Evolutionary conservation across 371 early-diverging fungal genomes (phyloP), one percentile per base, ranked within the genome.

Genomic region (Saksenaea vasiformis): DNA sequence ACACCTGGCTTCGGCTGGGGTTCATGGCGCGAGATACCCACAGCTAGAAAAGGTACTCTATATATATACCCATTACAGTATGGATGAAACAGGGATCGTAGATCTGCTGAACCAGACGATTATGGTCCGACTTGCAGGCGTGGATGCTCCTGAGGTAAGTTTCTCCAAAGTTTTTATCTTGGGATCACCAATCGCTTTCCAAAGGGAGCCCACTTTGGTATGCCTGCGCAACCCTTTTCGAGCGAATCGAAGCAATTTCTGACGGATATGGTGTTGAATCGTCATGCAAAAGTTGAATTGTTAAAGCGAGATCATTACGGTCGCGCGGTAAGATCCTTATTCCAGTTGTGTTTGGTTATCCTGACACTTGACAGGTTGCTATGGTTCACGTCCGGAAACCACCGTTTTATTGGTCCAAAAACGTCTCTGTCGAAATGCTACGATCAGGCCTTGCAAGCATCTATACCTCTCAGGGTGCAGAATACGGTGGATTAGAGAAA

Each of bases 121-220:
- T 7, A 77, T 80, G 17, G 76, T 92, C 17, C 85, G 93, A 34
- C 62, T 93, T 15, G 90, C 91, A 17, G 92, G 92, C 19, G 85
- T 93, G 0, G 93, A 93, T 76, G 92, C 93, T 2, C 93, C 93
- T 0, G 93, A 93, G 76, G 82, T 78, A 70, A 65, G 27, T 1
- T 15, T n/a, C 14, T 41, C 3, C 11, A 5, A 5, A n/a, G 5
- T 0, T 5, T 41, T 17, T 27, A 19, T 26, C 26, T 26, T 5
- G 37, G 56, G 24, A 54, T 28, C 44, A 24, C 54, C 27, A 44
- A 13, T 14, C 17, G 51, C 13, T 39, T 17, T 68, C 54, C 8
- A 28, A 13, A 76, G 68, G 80, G 75, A 9, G 82, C 87, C 31
- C 86, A 86, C 69, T 93, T 91, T 73, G 90, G 89, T 5, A 87